Base-by-base conservation (phyloP, 257 asterid species). In the Catharanthus roseus region DNA sequence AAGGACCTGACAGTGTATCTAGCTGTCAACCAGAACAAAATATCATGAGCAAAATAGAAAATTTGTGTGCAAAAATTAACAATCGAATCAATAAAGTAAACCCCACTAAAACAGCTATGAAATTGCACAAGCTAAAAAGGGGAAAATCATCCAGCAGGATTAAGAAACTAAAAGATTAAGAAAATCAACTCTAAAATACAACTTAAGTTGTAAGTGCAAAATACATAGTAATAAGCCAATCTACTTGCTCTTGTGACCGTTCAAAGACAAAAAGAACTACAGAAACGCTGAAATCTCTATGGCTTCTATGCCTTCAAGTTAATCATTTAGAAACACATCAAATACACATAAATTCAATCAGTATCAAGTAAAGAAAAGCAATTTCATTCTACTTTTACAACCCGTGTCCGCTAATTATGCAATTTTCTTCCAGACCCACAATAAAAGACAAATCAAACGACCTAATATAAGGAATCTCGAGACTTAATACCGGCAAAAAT, bases 1-100 rank as follows among this genome's bases (percentile, higher is more conserved):
- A 88, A 88, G 36, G 95, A 88, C 72, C 92, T 78, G 67, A 88
- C 95, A 31, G 95, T 88, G 83, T 88, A 88, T 73, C 95, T 81
- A n/a, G 95, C 92, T 88, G 85, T 65, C 13, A 65, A 74, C 16
- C 58, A 53, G 63, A 75, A 54, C 2, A 44, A 16, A 47, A 15
- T 8, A 24, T 42, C 18, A 61, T 31, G 28, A 8, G 28, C 18
- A 36, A 26, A 10, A 18, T 18, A 34, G 6, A 61, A 29, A 2
- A 31, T 33, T 60, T 31, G 6, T 3, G 8, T 28, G 26, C 6
- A 10, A 16, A 60, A 4, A 6, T 9, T 13, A 60, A 33, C 18
- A 3, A 24, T 47, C 1, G n/a, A 49, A 33, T 7, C 21, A 28
- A 33, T 33, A 0, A 6, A 16, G 5, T 7, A 16, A 61, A 18